Percentiles rank a stretch among this genome's conserved stretches.
Conservation (phyloP, 2,329 filamentous ascomycete genomes). For the Colletotrichum higginsianum region DNA sequence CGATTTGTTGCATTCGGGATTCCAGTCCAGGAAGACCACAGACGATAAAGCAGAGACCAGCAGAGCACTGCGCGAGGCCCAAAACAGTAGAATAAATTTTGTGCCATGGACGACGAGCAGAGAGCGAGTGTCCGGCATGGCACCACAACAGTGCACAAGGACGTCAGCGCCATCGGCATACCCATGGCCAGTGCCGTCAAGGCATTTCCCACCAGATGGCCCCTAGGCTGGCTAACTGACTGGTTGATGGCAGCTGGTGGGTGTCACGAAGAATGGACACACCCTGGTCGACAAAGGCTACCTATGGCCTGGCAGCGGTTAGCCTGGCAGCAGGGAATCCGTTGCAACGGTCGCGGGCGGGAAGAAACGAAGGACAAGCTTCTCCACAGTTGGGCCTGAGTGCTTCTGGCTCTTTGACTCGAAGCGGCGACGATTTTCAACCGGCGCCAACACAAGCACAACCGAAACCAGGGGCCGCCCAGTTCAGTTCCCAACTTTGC, state of each 20-base stretch:
- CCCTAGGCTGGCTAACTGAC: no score
- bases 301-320: no score
- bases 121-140: background rate
- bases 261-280: conserved; percentile 11
- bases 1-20: background rate
- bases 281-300: conserved; percentile 3
- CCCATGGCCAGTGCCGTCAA: background rate
- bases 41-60: background rate
- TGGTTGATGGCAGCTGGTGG: conserved; percentile 18
- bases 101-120: background rate
- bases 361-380: conserved; percentile 43
- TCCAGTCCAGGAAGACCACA: background rate
- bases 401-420: conserved; percentile 49
- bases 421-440: conserved; percentile 39
- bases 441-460: conserved; percentile 33
- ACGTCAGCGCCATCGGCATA: conserved; percentile 12
- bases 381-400: conserved; percentile 56
- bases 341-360: conserved; percentile 41
- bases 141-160: conserved; percentile 6
- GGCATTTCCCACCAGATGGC: background rate
- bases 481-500: conserved; percentile 24
- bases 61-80: conserved; percentile 2
- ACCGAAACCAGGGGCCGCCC: conserved; percentile 27
- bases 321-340: conserved; percentile 14
- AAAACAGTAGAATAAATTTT: background rate